Evolutionary conservation across 2,329 filamentous ascomycete species (phyloP).

Genomic region (Trichoderma pleuroti): DNA sequence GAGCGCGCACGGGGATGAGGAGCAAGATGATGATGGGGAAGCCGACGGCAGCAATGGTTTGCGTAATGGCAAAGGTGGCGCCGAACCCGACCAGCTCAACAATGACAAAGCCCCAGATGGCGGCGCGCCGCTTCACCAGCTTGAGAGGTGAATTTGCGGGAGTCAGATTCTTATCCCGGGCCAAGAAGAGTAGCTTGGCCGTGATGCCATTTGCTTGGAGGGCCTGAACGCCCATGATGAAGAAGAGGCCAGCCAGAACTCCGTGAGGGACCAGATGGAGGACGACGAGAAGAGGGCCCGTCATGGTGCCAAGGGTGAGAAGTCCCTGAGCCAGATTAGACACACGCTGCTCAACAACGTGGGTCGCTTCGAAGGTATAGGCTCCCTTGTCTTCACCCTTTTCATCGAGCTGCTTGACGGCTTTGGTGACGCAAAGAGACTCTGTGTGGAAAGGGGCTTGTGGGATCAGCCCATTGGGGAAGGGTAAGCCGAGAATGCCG

Average conservation of each 20-base stretch:
- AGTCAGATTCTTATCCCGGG: conserved; percentile 62
- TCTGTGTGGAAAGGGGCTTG: conserved; percentile 81
- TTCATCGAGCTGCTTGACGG: conserved; percentile 51
- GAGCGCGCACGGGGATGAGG: conserved; percentile 63
- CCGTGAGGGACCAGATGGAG: conserved; percentile 76
- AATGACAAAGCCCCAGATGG: conserved; percentile 69
- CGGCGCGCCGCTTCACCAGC: conserved; percentile 55
- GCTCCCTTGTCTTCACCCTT: conserved; percentile 55
- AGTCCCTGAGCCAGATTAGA: conserved; percentile 77
- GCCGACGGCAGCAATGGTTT: conserved; percentile 78
- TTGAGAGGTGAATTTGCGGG: conserved; percentile 56
- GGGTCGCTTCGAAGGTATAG: conserved; percentile 48
- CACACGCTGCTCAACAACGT: conserved; percentile 73
- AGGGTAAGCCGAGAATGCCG: conserved; percentile 72
- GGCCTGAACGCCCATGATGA: conserved; percentile 79
- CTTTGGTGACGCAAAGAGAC: conserved; percentile 68
- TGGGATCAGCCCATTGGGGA: conserved; percentile 79
- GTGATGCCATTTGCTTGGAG: conserved; percentile 76
- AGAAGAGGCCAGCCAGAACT: conserved; percentile 77
- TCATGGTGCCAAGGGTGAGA: conserved; percentile 75
- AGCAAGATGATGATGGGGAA: conserved; percentile 72
- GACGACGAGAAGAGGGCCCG: conserved; percentile 67
- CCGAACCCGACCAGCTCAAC: conserved; percentile 69
- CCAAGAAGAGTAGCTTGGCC: conserved; percentile 66
- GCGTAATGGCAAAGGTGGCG: conserved; percentile 77